Conservation (phyloP, 2,329 filamentous ascomycete species). For the Grosmannia clavigera region DNA sequence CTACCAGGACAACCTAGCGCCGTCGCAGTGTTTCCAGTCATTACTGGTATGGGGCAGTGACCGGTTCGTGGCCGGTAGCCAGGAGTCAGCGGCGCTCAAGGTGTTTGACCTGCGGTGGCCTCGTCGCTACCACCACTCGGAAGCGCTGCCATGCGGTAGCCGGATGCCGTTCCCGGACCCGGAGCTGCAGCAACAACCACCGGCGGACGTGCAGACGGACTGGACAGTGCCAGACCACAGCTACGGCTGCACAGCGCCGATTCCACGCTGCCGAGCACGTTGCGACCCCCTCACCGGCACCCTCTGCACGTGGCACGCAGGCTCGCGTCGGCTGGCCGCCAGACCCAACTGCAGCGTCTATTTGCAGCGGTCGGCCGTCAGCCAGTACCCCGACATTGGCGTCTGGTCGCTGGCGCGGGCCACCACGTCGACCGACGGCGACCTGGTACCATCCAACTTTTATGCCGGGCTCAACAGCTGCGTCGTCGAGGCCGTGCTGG, state of each 20-base stretch:
- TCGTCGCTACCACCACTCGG: constrained; percentile 34
- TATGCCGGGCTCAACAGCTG: constrained; percentile 37
- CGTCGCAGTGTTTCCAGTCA: constrained; percentile 30
- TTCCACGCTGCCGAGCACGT: not conserved
- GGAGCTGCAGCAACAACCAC: not conserved
- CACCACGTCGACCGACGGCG: constrained; percentile 23
- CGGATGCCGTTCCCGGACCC: constrained; percentile 21
- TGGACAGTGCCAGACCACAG: too few species aligned
- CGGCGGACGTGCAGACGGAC: not conserved
- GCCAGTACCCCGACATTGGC: constrained; percentile 10
- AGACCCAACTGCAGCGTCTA: constrained; percentile 37
- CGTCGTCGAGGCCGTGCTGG: constrained; percentile 29
- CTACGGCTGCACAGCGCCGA: not conserved
- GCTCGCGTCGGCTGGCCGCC: constrained; percentile 29
- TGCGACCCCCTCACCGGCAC: constrained; percentile 24
- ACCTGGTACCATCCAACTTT: constrained; percentile 30
- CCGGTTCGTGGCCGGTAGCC: constrained; percentile 37
- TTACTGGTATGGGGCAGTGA: constrained; percentile 37
- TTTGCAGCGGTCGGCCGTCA: constrained; percentile 22
- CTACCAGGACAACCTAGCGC: constrained; percentile 39
- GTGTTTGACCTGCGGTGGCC: constrained; percentile 43
- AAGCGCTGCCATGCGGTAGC: constrained; percentile 31
- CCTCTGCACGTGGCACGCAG: constrained; percentile 35
- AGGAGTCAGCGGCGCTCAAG: constrained; percentile 29
- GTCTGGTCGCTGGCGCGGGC: constrained; percentile 37